These are phyloP conservation scores for Amylostereum areolatum DNA, from an alignment of 1,284 basidiomycete genomes.

Conservation along the genomic window DNA sequence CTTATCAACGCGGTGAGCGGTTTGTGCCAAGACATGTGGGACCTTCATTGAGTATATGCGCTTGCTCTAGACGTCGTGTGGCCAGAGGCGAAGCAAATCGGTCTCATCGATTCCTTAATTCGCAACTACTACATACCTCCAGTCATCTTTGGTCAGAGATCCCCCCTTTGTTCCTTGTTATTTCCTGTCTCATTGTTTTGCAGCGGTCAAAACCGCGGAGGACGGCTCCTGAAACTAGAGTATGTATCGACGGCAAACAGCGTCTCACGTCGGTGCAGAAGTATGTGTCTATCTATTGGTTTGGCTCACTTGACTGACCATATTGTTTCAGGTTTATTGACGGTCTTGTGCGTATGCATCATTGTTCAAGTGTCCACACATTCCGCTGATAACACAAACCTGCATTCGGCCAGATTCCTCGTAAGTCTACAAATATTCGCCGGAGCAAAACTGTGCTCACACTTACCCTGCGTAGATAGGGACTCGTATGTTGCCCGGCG, in stretches of 20 bases:
- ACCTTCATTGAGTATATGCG: background rate
- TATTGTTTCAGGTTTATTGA: slow-evolving; percentile 56
- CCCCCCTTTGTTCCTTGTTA: background rate
- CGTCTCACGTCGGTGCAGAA: slow-evolving; percentile 65
- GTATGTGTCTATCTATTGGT: slow-evolving; percentile 27
- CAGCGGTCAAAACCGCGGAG: slow-evolving; percentile 41
- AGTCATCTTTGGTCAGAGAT: slow-evolving; percentile 56
- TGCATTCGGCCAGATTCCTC: slow-evolving; percentile 18
- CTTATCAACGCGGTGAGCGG: slow-evolving; percentile 67
- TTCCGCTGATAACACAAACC: background rate
- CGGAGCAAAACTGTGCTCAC: background rate
- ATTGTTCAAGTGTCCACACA: background rate
- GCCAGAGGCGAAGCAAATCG: slow-evolving; percentile 36
- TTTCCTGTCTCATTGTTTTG: background rate
- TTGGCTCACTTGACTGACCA: background rate
- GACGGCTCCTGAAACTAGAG: slow-evolving; percentile 59
- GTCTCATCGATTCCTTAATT: slow-evolving; percentile 36
- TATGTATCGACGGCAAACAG: slow-evolving; percentile 77
- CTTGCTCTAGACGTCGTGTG: slow-evolving; percentile 57
- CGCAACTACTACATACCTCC: slow-evolving; percentile 45
- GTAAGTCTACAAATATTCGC: slow-evolving; percentile 13
- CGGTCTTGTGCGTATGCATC: slow-evolving; percentile 40
- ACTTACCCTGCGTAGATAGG: background rate
- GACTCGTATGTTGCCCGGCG: slow-evolving; percentile 2
- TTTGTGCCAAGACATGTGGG: too few relatives aligned